Percentiles rank a stretch among this genome's conserved stretches.
phyloP scores from a whole-genome alignment of 768 basidiomycete genomes.

The Suillus clintonianus region DNA sequence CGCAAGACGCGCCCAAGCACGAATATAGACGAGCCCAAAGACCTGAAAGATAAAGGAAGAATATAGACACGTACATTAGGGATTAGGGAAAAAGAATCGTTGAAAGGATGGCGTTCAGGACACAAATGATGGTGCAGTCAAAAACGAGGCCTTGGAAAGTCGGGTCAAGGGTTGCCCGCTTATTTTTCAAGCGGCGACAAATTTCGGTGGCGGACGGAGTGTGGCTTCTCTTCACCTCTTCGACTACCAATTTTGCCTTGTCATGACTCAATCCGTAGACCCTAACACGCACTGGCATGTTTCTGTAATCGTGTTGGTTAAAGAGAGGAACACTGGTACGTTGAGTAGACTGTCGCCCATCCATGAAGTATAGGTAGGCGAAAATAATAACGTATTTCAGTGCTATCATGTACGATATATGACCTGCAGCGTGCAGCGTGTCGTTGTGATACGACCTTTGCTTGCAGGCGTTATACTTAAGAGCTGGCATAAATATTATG shows the following conservation, averaged over 20 bases:
- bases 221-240: slow-evolving; percentile 6
- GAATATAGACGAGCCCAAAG: slow-evolving; percentile 3
- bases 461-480: neutral
- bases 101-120: slow-evolving; percentile 35
- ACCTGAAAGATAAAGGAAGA: slow-evolving; percentile 1
- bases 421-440: neutral
- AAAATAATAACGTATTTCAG: neutral
- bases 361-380: neutral
- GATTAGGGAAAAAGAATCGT: slow-evolving; percentile 22
- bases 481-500: neutral
- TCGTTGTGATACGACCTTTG: neutral
- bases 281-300: neutral
- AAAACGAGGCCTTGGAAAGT: slow-evolving; percentile 31
- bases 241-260: neutral
- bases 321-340: neutral
- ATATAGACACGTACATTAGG: slow-evolving; percentile 33
- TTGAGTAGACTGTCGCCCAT: neutral
- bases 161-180: slow-evolving; percentile 40
- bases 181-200: slow-evolving; percentile 38
- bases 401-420: neutral
- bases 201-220: slow-evolving; percentile 23
- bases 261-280: neutral
- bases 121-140: slow-evolving; percentile 36
- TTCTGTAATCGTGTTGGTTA: neutral
- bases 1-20: slow-evolving; percentile 31